phyloP scores from a whole-genome alignment of 2,329 filamentous ascomycete species.

The Xylariales sp. region DNA sequence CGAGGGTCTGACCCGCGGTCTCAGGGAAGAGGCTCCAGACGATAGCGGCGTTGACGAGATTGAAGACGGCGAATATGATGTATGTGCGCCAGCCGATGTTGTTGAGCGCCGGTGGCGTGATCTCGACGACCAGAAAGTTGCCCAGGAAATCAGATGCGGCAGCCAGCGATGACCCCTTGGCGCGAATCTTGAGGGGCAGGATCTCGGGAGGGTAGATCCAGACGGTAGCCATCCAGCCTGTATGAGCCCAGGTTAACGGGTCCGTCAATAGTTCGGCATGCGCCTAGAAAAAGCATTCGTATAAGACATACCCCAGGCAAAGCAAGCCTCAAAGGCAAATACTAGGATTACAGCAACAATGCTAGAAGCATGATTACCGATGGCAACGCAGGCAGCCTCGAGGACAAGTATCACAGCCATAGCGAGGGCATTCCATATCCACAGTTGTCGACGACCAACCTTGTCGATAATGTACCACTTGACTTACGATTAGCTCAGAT shows the following conservation, averaged over 20 bases:
- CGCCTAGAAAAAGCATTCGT: constrained; percentile 33
- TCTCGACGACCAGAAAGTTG: constrained; percentile 15
- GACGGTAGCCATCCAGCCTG: constrained; percentile 16
- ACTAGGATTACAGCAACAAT: no score
- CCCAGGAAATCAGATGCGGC: constrained; percentile 20
- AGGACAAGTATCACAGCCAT: no score
- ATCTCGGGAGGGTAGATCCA: constrained; percentile 39
- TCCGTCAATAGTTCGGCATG: constrained; percentile 14
- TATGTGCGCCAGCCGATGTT: constrained; percentile 24
- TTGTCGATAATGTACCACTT: no score
- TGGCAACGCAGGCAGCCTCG: no score
- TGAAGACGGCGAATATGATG: constrained; percentile 22
- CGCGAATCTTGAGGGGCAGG: constrained; percentile 33
- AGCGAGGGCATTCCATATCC: no score
- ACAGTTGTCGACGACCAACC: no score
- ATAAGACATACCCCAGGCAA: no score
- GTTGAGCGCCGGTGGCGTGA: constrained; percentile 17
- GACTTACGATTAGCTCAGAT: no score
- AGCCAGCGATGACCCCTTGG: constrained; percentile 33
- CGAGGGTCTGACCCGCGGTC: no score
- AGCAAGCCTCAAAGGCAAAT: no score
- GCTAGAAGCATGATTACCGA: no score
- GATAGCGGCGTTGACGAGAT: constrained; percentile 23
- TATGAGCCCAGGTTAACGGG: background rate
- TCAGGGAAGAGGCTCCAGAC: constrained; percentile 38